Evolutionary conservation across 768 basidiomycete species (phyloP).

Genomic region (Dentipellis sp.): DNA sequence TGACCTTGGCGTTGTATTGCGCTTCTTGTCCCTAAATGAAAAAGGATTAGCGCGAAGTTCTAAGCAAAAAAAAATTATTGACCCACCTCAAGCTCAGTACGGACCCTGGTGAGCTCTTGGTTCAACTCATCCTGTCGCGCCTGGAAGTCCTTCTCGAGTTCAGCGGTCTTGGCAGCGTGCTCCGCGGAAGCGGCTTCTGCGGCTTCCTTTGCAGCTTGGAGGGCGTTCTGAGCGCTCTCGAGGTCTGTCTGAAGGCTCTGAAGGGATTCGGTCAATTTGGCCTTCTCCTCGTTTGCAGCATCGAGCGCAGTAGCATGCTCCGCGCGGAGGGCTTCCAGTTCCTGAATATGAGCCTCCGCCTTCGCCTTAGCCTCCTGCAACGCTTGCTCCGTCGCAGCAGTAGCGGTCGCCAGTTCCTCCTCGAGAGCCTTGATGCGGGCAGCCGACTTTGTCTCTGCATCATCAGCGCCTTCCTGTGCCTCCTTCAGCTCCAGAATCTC

Average conservation of each 20-base stretch:
- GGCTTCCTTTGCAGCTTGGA: conserved; percentile 36
- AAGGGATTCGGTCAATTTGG: conserved; percentile 10
- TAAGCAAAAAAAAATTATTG: conserved; percentile 12
- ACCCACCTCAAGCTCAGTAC: conserved; percentile 54
- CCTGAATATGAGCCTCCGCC: conserved; percentile 34
- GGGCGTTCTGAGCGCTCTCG: conserved; percentile 31
- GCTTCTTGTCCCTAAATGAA: conserved; percentile 52
- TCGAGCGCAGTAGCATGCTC: conserved; percentile 40
- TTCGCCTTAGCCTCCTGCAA: conserved; percentile 36
- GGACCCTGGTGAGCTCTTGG: conserved; percentile 46
- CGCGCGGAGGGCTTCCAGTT: conserved; percentile 30
- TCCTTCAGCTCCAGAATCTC: conserved; percentile 75
- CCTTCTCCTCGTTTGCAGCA: conserved; percentile 29
- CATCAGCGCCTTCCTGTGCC: conserved; percentile 53
- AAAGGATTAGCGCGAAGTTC: not conserved
- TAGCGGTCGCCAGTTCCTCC: conserved; percentile 40
- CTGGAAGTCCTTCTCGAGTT: conserved; percentile 40
- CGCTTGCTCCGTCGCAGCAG: conserved; percentile 37
- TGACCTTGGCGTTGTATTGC: conserved; percentile 58
- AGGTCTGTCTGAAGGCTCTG: conserved; percentile 26
- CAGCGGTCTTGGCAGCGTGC: conserved; percentile 39
- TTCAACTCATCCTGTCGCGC: conserved; percentile 43
- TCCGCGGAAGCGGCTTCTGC: conserved; percentile 35
- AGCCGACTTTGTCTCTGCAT: conserved; percentile 38
- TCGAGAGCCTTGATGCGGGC: conserved; percentile 42